Evolutionary conservation across 2,329 filamentous ascomycete species (phyloP).

Genomic region (Cladosporium sp.): DNA sequence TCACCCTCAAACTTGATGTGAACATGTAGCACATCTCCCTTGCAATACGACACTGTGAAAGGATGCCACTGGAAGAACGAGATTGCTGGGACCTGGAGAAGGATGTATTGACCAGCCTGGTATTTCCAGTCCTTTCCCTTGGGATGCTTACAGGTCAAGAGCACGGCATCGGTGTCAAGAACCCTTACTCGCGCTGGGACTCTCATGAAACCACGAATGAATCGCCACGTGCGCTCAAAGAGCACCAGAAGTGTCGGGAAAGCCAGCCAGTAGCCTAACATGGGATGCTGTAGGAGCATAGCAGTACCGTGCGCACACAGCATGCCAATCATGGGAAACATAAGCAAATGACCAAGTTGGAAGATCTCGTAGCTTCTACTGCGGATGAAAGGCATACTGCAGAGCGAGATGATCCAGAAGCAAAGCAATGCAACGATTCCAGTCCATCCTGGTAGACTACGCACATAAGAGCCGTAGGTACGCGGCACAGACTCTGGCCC

Average conservation of each 20-base stretch:
- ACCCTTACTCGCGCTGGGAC: constrained; percentile 48
- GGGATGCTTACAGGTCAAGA: constrained; percentile 47
- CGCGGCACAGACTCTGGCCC: constrained; percentile 43
- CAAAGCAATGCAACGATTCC: constrained; percentile 47
- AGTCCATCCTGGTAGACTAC: constrained; percentile 47
- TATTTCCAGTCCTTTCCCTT: constrained; percentile 49
- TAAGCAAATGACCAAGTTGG: constrained; percentile 54
- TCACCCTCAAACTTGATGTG: constrained; percentile 58
- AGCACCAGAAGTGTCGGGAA: constrained; percentile 51
- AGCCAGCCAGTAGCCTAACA: constrained; percentile 55
- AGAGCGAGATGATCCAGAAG: constrained; percentile 47
- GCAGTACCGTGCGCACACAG: constrained; percentile 53
- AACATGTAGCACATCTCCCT: constrained; percentile 49
- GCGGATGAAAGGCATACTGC: constrained; percentile 50
- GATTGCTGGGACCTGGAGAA: constrained; percentile 52
- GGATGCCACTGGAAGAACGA: constrained; percentile 58
- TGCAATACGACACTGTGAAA: constrained; percentile 55
- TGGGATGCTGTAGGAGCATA: constrained; percentile 50
- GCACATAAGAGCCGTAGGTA: constrained; percentile 46
- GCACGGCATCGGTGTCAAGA: constrained; percentile 51
- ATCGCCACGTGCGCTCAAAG: constrained; percentile 44
- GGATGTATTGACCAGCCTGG: constrained; percentile 55
- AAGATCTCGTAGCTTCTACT: constrained; percentile 55
- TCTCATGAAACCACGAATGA: constrained; percentile 45
- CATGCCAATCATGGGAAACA: constrained; percentile 56